Evolutionary conservation across 331 rosid species (phyloP).

Genomic region (Spiraea crenata): DNA sequence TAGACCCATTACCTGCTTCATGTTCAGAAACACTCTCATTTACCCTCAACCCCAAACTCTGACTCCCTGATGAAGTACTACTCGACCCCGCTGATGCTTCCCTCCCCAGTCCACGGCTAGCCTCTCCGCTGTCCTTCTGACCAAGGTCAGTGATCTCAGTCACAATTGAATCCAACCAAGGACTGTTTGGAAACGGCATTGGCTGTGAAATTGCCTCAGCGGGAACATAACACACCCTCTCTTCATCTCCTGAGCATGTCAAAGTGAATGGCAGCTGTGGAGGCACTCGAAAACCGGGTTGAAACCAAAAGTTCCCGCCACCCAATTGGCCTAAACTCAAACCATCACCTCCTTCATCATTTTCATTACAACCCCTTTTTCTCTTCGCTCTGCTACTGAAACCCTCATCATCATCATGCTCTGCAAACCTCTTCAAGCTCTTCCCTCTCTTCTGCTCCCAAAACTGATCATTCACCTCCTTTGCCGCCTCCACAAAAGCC

Average conservation of each 20-base stretch:
- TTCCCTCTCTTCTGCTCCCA: constrained; percentile 45
- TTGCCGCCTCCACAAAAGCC: constrained; percentile 33
- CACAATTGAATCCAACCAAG: constrained; percentile 65
- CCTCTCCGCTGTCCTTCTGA: constrained; percentile 41
- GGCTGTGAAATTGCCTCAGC: constrained; percentile 60
- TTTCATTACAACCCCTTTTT: constrained; percentile 46
- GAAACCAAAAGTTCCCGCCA: constrained; percentile 61
- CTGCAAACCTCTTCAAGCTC: constrained; percentile 79
- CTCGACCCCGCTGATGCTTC: constrained; percentile 55
- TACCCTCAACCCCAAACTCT: constrained; percentile 47
- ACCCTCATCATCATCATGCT: constrained; percentile 46
- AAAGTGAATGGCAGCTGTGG: constrained; percentile 44
- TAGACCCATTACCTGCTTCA: constrained; percentile 68
- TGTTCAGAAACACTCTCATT: constrained; percentile 55
- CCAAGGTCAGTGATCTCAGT: constrained; percentile 67
- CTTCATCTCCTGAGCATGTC: constrained; percentile 60
- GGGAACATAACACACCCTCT: constrained; percentile 67
- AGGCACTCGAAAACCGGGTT: constrained; percentile 29
- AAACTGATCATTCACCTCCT: constrained; percentile 46
- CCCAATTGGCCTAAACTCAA: constrained; percentile 57
- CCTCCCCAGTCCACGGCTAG: constrained; percentile 45
- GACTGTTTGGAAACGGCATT: constrained; percentile 46
- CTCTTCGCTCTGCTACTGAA: constrained; percentile 66
- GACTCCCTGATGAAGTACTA: constrained; percentile 70
- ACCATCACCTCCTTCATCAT: constrained; percentile 28